Base-by-base conservation (phyloP, 768 basidiomycete genomes). In the Exidia glandulosa region DNA sequence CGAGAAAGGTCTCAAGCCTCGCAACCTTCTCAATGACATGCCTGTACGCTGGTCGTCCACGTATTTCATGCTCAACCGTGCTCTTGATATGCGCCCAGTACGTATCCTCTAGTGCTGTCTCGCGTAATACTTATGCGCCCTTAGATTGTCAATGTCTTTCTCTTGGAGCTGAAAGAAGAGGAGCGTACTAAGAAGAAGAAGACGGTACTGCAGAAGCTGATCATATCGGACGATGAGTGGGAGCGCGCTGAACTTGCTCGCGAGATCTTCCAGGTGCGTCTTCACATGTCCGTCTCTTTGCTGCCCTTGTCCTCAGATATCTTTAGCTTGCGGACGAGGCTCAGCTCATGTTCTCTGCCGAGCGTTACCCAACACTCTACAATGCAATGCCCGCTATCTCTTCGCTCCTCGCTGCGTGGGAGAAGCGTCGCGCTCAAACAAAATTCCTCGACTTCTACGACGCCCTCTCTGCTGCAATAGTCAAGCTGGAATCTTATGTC, bases 311-410 rank as follows among this genome's bases (percentile, higher is more conserved):
- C 7, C 34, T 36, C 34, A 36, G 7, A 19, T 31, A 36, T 56
- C 31, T 2, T 12, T 13, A 73, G 72, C 62, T 66, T 61, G 71
- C 72, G 2, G 69, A 73, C 55, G 31, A 57, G 16, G 66, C 70
- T 5, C 72, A 75, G 60, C 73, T 72, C 52, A 65, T 68, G 10
- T 73, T 72, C 48, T 74, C 71, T 2, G 66, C 68, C 13, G 68
- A 72, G 9, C 62, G 58, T 23, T 57, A 61, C 3, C 66, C 73
- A 1, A 63, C 69, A 0, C 67, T 75, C 14, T 66, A 71, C 57
- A 57, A 58, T 29, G 72, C 66, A 0, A 63, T 74, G 25, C 73
- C 74, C 32, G 72, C 72, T 0, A 67, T 75, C 36, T 70, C 74
- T 57, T 61, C 57, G 0, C 65, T 76, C 0, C 68, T 73, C 59